Evolutionary conservation across 257 asterid species (phyloP), one percentile per base, ranked within the genome.

Genomic region (Coffea eugenioides): DNA sequence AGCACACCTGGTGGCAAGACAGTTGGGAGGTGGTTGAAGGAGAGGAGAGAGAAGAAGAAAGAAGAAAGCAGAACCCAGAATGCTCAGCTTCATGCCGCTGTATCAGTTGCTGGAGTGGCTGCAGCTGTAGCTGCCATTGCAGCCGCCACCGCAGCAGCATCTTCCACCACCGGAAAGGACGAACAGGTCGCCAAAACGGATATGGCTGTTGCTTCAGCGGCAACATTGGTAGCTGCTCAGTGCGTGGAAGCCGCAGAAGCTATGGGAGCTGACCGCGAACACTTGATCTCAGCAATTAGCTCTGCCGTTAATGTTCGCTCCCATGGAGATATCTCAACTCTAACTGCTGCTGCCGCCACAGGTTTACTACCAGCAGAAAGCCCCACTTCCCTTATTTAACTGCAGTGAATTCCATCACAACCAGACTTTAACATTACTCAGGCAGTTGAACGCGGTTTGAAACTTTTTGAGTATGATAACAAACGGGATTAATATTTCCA

Each of bases 311-410:
- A 82, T 80, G 97, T 94, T 31, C 92, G 92, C 0, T 91, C 97
- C 0, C 97, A 96, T 27, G 99, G 97, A 41, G 99, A 96, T 69
- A 96, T 96, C 56, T 91, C 98, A 1, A 94, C 99, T 61, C 97
- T 96, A 14, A 96, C 98, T 3, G 99, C 98, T 45, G 98, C 97
- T 51, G 99, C 99, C 2, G 97, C 99, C 82, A 92, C 98, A 80
- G 97, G 99, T 93, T 27, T 75, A 5, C 23, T 18, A 20, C 2
- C 5, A 52, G 3, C 5, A 52, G 3, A 67, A 59, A 8, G 27
- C 73, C 48, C 43, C 43, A 59, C 62, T 56, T 56, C 1, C 21
- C 52, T n/a, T 7, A 8, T 7, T 8, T 8, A 20, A 39, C 43
- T 39, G 43, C 43, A 39, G 43, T 4, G 43, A 39, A 39, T 39